Base-by-base conservation (phyloP, 176 grass and related monocot genomes). In the Thalia dealbata region DNA sequence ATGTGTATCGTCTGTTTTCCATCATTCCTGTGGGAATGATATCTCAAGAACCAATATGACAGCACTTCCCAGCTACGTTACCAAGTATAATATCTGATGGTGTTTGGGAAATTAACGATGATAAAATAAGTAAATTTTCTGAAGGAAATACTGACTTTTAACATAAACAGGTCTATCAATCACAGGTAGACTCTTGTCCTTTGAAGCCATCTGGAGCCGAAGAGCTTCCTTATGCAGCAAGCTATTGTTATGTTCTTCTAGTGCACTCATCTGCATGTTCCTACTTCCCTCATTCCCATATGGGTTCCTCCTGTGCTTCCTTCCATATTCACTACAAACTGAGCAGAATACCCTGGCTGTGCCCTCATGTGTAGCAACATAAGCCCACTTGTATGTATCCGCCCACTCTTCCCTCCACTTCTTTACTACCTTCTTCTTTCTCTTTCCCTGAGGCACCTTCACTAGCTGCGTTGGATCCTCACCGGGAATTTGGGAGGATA, bases 221-320 rank as follows among this genome's bases (percentile, higher is more conserved):
- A 95, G 83, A 15, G 95, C 95, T 84, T 99, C 95, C 86, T 95
- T 99, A 67, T 99, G 95, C 78, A 99, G 77, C 79, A 99, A 85
- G 78, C 95, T 99, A 52, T 99, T 99, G 52, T 99, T 99, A 76
- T 99, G 95, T 75, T 99, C 95, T 77, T 99, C 95, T 30, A 99
- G 78, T 45, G 95, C 95, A 61, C 95, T 99, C 95, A 99, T 99
- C 84, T 99, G 95, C 95, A 99, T 99, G 79, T 99, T 99, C 83
- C 85, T 92, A 85, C 95, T 99, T 69, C 95, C 95, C 76, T 99
- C 95, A 42, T 99, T 93, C 7, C 95, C 95, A 62, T 99, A 99
- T 28, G 95, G 95, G 67, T 99, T 99, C 82, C 90, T 82, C 64
- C 90, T 82, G 72, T 99, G 90, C 78, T 99, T 99, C 78, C 95